Evolutionary conservation across 2,329 filamentous ascomycete species (phyloP).

Genomic region (Tolypocladium album): DNA sequence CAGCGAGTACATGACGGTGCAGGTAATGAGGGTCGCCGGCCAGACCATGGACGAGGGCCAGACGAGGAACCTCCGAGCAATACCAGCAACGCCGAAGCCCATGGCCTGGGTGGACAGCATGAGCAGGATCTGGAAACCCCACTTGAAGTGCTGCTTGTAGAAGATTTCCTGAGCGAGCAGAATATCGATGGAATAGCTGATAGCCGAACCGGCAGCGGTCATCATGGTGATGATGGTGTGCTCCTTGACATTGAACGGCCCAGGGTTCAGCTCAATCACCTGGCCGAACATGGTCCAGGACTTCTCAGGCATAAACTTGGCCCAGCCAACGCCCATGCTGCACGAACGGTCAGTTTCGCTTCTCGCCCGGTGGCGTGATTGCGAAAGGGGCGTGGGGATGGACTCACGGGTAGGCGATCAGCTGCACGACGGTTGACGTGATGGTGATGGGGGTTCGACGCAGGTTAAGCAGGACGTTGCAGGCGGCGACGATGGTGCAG

Average conservation of each 20-base stretch:
- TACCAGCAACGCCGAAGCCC: conserved; percentile 52
- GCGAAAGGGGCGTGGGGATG: not conserved
- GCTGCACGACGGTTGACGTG: conserved; percentile 42
- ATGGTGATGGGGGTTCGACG: conserved; percentile 41
- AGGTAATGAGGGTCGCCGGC: conserved; percentile 50
- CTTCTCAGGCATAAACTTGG: conserved; percentile 17
- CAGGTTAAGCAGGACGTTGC: conserved; percentile 43
- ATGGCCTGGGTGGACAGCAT: conserved; percentile 51
- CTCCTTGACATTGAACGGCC: conserved; percentile 35
- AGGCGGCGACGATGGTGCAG: conserved; percentile 44
- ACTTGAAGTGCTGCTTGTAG: conserved; percentile 39
- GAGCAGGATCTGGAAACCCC: conserved; percentile 48
- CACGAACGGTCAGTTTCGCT: not conserved
- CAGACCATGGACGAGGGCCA: conserved; percentile 55
- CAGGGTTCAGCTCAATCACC: conserved; percentile 25
- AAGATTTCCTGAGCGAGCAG: conserved; percentile 32
- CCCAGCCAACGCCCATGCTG: conserved; percentile 21
- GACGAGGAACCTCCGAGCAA: conserved; percentile 48
- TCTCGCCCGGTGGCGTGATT: not conserved
- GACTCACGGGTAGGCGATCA: conserved; percentile 38
- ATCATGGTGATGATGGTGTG: conserved; percentile 37
- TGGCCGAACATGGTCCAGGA: conserved; percentile 20
- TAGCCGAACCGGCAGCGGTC: conserved; percentile 24
- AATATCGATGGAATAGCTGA: conserved; percentile 29
- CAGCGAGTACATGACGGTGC: conserved; percentile 51